Percentiles rank a stretch among this genome's conserved stretches.
Evolutionary conservation across 176 grass and related monocot genomes (phyloP).

Genomic region (Zea mays): Zm-B73-REFERENCE-NAM-5.0 NC_050097.1:73399001-73399500

Average conservation of each 20-base stretch:
- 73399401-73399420: conserved; percentile 3
- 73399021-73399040: too few species aligned
- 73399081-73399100: too few species aligned
- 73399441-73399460: background rate
- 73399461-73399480: background rate
- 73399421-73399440: background rate
- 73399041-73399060: too few species aligned
- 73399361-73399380: background rate
- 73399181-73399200: background rate
- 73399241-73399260: background rate
- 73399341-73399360: background rate
- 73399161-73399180: too few species aligned
- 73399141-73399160: too few species aligned
- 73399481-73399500: background rate
- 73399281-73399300: background rate
- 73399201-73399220: background rate
- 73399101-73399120: too few species aligned
- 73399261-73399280: background rate
- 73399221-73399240: background rate
- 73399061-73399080: too few species aligned
- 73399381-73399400: conserved; percentile 2
- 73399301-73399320: background rate
- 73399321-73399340: background rate
- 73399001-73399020: too few species aligned
- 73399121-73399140: too few species aligned